These are phyloP conservation scores for Sparassis latifolia DNA, from an alignment of 1,284 basidiomycete species.

Conservation along the genomic window DNA sequence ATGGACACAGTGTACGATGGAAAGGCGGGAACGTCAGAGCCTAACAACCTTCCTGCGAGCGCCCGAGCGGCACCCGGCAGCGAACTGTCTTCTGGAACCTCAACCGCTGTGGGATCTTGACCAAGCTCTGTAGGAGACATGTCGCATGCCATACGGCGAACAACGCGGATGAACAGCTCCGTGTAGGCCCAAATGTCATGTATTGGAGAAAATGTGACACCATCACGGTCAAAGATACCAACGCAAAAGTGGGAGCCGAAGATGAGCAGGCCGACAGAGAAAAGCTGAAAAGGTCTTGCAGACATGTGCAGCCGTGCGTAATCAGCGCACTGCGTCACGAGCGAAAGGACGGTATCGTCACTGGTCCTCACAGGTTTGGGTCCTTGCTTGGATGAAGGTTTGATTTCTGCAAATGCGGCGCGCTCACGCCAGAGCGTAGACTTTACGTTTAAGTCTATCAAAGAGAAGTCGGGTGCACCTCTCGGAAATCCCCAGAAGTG, in stretches of 20 bases:
- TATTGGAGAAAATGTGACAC: constrained; percentile 11
- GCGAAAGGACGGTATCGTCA: not conserved
- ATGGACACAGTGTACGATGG: not conserved
- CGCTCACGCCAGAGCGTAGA: not conserved
- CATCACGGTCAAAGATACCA: constrained; percentile 13
- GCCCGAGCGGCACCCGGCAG: not conserved
- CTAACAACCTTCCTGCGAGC: not conserved
- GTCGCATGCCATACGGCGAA: not conserved
- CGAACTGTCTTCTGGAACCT: not conserved
- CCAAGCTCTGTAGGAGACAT: constrained; percentile 3
- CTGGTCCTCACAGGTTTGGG: not conserved
- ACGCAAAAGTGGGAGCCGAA: constrained; percentile 15
- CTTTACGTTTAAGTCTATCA: not conserved
- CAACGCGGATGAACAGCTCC: constrained; percentile 3
- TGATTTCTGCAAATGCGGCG: not conserved
- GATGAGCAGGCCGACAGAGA: constrained; percentile 17
- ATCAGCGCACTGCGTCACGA: constrained; percentile 11
- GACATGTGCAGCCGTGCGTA: constrained; percentile 20
- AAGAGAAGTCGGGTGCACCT: not conserved
- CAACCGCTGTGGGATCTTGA: constrained; percentile 8
- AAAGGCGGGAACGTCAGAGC: not conserved
- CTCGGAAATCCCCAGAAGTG: not conserved
- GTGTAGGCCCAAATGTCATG: constrained; percentile 1
- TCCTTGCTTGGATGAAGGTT: not conserved
- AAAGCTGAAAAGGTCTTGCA: constrained; percentile 17